Evolutionary conservation across 805 yeast genomes (phyloP).

Genomic region (Candida tibetensis): DNA sequence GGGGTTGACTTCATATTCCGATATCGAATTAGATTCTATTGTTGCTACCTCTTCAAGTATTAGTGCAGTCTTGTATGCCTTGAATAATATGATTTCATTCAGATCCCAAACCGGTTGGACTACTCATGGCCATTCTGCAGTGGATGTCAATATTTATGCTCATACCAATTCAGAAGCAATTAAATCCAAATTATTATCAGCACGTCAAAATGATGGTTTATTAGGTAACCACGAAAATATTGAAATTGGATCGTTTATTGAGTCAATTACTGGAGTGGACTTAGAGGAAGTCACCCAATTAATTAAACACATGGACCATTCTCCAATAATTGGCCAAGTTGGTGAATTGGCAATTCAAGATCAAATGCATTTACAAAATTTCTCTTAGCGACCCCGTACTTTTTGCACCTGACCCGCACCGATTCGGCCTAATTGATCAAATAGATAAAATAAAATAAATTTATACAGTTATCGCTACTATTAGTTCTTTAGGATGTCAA

Average conservation of each 20-base stretch:
- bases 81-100: constrained; percentile 70
- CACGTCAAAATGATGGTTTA: constrained; percentile 39
- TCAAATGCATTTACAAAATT: neutral
- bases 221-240: constrained; percentile 85
- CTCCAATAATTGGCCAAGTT: constrained; percentile 21
- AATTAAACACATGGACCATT: constrained; percentile 50
- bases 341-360: neutral
- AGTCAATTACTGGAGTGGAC: constrained; percentile 46
- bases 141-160: constrained; percentile 90
- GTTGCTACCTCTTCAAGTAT: constrained; percentile 8
- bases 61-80: constrained; percentile 41
- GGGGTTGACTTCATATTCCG: constrained; percentile 59
- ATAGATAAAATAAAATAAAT: neutral
- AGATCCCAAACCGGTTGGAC: constrained; percentile 95
- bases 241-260: constrained; percentile 78
- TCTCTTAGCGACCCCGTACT: too few species aligned
- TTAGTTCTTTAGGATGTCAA: neutral
- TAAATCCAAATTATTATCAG: constrained; percentile 31
- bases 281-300: constrained; percentile 47
- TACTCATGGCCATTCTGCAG: constrained; percentile 95
- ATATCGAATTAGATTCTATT: constrained; percentile 44
- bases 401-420: too few species aligned
- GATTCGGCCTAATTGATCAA: neutral
- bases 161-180: constrained; percentile 57
- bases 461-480: too few species aligned